phyloP scores from a whole-genome alignment of 148 eudicot genomes.

The Heliosperma pusillum region DNA sequence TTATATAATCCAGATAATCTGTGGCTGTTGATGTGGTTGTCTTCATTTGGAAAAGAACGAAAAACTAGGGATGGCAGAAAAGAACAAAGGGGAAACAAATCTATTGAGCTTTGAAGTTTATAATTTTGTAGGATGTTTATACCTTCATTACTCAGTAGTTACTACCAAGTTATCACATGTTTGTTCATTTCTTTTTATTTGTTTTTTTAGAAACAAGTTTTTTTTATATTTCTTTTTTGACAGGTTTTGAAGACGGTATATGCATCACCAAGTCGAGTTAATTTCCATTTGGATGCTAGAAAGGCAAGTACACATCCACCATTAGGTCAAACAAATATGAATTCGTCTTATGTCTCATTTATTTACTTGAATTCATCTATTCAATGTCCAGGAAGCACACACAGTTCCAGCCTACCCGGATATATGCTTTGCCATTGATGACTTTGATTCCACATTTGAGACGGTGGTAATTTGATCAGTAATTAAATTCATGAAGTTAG shows the following conservation, averaged over 20 bases:
- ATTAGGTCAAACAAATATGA: not conserved
- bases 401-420: conserved; percentile 96
- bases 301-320: conserved; percentile 53
- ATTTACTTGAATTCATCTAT: conserved; percentile 13
- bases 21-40: too few species aligned
- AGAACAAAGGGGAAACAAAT: not conserved
- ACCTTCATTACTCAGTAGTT: not conserved
- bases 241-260: conserved; percentile 98
- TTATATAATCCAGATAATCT: too few species aligned
- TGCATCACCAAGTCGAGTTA: conserved; percentile 96
- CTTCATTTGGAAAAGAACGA: not conserved
- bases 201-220: not conserved
- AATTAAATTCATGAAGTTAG: not conserved
- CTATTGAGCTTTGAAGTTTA: too few species aligned
- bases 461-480: conserved; percentile 66
- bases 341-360: not conserved
- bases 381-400: conserved; percentile 73
- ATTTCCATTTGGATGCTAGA: conserved; percentile 93
- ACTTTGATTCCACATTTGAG: conserved; percentile 96
- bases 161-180: not conserved
- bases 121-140: not conserved
- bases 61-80: not conserved
- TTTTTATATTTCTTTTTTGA: not conserved
- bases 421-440: conserved; percentile 98
- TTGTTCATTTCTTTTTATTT: not conserved